phyloP scores from a whole-genome alignment of 2,329 filamentous ascomycete species.

The Balansia obtecta region DNA sequence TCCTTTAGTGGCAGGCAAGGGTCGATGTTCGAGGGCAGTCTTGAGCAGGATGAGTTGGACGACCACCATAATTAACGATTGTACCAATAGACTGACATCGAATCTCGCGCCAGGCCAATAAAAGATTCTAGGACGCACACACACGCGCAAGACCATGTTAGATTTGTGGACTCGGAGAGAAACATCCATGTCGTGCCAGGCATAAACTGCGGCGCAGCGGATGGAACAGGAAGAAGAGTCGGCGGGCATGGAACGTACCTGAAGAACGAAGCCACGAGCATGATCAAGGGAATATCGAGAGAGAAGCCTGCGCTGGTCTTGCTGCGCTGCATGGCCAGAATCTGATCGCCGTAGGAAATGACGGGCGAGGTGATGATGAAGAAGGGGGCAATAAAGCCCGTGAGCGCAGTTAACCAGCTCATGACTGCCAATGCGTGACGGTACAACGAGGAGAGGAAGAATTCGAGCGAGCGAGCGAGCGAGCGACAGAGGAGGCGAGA shows the following conservation, averaged over 20 bases:
- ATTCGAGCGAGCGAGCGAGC: neutral
- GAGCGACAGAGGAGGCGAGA: neutral
- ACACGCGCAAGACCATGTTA: conserved; percentile 1
- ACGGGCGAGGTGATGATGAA: conserved; percentile 53
- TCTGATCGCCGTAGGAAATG: conserved; percentile 54
- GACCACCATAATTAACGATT: conserved; percentile 52
- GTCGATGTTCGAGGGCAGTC: conserved; percentile 56
- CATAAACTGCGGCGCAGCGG: neutral
- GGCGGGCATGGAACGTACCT: conserved; percentile 30
- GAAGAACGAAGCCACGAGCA: conserved; percentile 56
- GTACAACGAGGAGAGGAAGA: neutral
- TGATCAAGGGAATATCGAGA: conserved; percentile 59
- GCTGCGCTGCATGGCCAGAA: conserved; percentile 48
- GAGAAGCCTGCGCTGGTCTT: conserved; percentile 58
- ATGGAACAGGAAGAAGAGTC: neutral
- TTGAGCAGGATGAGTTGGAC: conserved; percentile 54
- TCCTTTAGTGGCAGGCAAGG: conserved; percentile 44
- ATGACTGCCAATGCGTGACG: conserved; percentile 13
- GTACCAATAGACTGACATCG: conserved; percentile 49
- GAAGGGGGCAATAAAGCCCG: conserved; percentile 46
- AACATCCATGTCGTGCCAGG: neutral
- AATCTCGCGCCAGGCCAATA: conserved; percentile 58
- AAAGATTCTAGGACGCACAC: conserved; percentile 39
- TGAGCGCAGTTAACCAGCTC: conserved; percentile 33
- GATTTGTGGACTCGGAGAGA: neutral